phyloP scores from a whole-genome alignment of 345 rosid species.

The Anacardium occidentale region DNA sequence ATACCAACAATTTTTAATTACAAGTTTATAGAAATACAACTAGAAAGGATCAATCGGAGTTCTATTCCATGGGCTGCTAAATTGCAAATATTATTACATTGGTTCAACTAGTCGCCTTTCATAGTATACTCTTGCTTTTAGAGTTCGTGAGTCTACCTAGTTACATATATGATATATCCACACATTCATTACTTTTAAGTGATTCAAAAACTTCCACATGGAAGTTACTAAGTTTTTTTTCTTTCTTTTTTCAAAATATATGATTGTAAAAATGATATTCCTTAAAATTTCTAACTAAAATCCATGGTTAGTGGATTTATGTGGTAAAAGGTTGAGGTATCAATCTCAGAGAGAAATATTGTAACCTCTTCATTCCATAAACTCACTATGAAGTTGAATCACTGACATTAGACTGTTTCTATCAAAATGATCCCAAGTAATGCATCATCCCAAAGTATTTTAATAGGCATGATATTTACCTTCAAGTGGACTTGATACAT shows the following conservation, averaged over 20 bases:
- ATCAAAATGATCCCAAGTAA: constrained; percentile 4
- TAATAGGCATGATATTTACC: constrained; percentile 42
- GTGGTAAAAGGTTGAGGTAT: not conserved
- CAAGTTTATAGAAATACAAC: too few species aligned
- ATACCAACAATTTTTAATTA: too few species aligned
- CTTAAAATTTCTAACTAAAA: not conserved
- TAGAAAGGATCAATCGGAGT: not conserved
- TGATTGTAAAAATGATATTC: not conserved
- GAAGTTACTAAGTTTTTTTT: not conserved
- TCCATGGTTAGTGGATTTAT: not conserved
- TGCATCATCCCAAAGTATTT: constrained; percentile 5
- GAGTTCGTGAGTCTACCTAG: not conserved
- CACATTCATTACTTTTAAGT: not conserved
- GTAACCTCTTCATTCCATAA: not conserved
- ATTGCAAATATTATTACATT: not conserved
- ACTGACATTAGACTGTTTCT: constrained; percentile 3
- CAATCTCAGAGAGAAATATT: not conserved
- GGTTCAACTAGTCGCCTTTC: not conserved
- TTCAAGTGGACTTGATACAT: constrained; percentile 71
- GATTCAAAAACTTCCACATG: not conserved
- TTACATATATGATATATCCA: not conserved
- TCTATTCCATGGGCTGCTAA: not conserved
- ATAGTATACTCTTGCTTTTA: not conserved
- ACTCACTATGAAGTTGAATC: not conserved
- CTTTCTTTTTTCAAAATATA: not conserved